These are phyloP conservation scores for Tuber brumale DNA, from an alignment of 495 filamentous ascomycete genomes.

Conservation along the genomic window DNA sequence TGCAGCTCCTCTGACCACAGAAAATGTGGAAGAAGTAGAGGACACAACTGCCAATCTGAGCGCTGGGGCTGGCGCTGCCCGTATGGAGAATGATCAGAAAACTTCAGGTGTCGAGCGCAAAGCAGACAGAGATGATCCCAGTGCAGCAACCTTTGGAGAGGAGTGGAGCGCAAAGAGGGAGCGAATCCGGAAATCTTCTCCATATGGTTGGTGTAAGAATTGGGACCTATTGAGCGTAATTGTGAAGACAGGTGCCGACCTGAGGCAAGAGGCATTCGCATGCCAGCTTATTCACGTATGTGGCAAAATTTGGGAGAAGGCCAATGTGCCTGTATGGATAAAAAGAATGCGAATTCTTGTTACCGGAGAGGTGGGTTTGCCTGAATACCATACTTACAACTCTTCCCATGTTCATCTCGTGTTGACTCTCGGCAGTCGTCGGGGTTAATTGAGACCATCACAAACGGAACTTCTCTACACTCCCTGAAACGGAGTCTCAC, in stretches of 20 bases:
- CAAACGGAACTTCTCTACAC: conserved; percentile 69
- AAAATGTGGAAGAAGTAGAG: conserved; percentile 44
- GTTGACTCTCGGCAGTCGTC: conserved; percentile 48
- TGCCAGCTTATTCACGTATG: conserved; percentile 70
- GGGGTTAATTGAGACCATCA: conserved; percentile 72
- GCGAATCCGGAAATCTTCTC: conserved; percentile 65
- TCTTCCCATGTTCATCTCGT: conserved; percentile 5
- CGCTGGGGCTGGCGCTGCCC: conserved; percentile 59
- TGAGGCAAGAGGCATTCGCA: conserved; percentile 71
- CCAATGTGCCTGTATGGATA: conserved; percentile 67
- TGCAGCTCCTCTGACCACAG: conserved; percentile 24
- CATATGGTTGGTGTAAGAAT: conserved; percentile 71
- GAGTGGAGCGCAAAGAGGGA: conserved; percentile 70
- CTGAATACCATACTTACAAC: conserved; percentile 5
- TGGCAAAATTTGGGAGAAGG: conserved; percentile 66
- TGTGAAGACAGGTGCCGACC: conserved; percentile 69
- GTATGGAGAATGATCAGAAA: conserved; percentile 76
- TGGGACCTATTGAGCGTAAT: conserved; percentile 76
- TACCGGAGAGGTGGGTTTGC: conserved; percentile 54
- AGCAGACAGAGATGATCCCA: conserved; percentile 72
- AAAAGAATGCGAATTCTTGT: conserved; percentile 74
- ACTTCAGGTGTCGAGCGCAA: conserved; percentile 68
- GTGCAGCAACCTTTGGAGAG: conserved; percentile 70
- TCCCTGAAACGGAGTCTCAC: conserved; percentile 69
- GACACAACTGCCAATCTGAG: conserved; percentile 48